Evolutionary conservation across 331 rosid species (phyloP).

Genomic region (Acacia concinna): DNA sequence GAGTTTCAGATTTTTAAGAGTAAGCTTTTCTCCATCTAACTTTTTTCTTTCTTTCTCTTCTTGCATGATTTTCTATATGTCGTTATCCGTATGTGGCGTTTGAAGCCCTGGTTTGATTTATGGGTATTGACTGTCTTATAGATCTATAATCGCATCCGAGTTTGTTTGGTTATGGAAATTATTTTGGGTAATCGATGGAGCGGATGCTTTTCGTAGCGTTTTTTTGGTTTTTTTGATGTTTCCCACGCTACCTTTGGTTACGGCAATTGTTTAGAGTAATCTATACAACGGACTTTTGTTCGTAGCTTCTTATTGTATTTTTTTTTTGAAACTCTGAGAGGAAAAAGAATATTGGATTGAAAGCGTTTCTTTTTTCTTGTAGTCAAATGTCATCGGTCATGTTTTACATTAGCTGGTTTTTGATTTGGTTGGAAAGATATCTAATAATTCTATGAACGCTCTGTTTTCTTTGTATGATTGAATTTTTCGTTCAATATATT

Average conservation of each 20-base stretch:
- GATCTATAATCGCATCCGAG: not conserved
- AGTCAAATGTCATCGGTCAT: not conserved
- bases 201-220: too few relatives aligned
- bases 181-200: too few relatives aligned
- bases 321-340: not conserved
- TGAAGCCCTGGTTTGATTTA: not conserved
- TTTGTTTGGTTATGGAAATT: not conserved
- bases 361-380: not conserved
- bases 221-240: too few relatives aligned
- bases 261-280: not conserved
- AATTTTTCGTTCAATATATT: not conserved
- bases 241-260: not conserved
- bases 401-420: not conserved
- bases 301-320: too few relatives aligned
- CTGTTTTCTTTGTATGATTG: not conserved
- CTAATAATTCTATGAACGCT: not conserved
- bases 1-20: not conserved
- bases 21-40: slow-evolving; percentile 9
- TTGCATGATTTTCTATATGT: not conserved
- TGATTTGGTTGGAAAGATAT: not conserved
- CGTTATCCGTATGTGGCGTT: not conserved
- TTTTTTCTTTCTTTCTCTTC: not conserved
- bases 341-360: not conserved
- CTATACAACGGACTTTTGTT: not conserved
- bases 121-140: not conserved